These are phyloP conservation scores for Backusella mclennaniae DNA, from an alignment of 192 early-diverging fungal species.

Conservation along the genomic window DNA sequence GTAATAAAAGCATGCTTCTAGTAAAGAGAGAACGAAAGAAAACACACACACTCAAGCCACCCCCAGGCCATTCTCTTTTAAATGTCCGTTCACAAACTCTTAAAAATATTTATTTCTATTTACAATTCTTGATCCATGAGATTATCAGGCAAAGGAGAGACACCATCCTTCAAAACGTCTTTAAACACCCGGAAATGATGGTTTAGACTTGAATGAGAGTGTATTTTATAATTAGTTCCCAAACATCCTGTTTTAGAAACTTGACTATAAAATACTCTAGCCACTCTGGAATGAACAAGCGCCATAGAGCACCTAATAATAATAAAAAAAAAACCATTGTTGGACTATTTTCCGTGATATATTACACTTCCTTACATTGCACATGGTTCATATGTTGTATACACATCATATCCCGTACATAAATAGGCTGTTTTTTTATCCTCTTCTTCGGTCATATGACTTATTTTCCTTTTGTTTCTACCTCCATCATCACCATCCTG, in stretches of 20 bases:
- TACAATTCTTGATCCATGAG: constrained; percentile 14
- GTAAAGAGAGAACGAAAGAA: background rate
- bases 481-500: background rate
- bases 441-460: constrained; percentile 15
- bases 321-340: background rate
- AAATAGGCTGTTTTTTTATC: constrained; percentile 54
- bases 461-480: constrained; percentile 18
- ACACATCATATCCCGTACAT: constrained; percentile 82
- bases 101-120: background rate
- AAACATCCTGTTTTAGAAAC: constrained; percentile 51
- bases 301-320: constrained; percentile 82
- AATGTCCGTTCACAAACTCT: background rate
- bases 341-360: background rate
- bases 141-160: background rate
- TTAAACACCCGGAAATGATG: constrained; percentile 68
- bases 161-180: background rate
- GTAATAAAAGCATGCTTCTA: background rate
- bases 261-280: constrained; percentile 76
- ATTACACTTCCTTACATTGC: constrained; percentile 60
- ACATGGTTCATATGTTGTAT: constrained; percentile 82
- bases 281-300: constrained; percentile 89
- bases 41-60: background rate
- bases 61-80: background rate
- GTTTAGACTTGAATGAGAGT: constrained; percentile 67
- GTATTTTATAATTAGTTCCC: constrained; percentile 65